Conservation (phyloP, 768 basidiomycete species). For the Gautieria morchelliformis region DNA sequence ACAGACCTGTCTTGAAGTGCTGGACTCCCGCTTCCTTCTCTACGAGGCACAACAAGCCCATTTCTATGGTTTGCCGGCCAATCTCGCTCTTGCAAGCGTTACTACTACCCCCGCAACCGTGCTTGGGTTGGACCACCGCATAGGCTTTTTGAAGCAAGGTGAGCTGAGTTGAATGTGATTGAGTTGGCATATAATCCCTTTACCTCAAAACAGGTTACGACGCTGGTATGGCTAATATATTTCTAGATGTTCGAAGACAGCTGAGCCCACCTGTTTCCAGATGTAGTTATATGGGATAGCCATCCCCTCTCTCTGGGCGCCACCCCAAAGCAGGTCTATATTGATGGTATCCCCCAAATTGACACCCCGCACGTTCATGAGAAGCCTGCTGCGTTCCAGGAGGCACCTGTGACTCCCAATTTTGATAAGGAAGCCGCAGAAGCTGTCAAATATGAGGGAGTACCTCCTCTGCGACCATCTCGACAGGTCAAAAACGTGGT, state of each 20-base stretch:
- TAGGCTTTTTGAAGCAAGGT: conserved; percentile 25
- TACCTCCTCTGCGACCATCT: conserved; percentile 55
- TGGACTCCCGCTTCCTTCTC: conserved; percentile 27
- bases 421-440: conserved; percentile 60
- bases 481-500: conserved; percentile 34
- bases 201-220: neutral
- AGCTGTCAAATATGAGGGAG: conserved; percentile 57
- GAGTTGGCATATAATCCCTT: too few species aligned
- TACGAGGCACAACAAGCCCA: conserved; percentile 31
- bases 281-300: conserved; percentile 24
- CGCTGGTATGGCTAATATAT: neutral
- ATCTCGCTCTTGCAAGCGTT: conserved; percentile 24
- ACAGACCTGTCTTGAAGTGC: neutral
- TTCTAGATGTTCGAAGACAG: conserved; percentile 24
- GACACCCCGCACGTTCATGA: conserved; percentile 9
- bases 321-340: conserved; percentile 34
- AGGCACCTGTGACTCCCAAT: conserved; percentile 50
- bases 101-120: conserved; percentile 29
- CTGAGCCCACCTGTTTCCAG: conserved; percentile 1
- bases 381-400: conserved; percentile 25
- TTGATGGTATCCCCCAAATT: conserved; percentile 34
- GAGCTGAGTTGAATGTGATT: neutral
- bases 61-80: conserved; percentile 26
- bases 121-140: conserved; percentile 30
- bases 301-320: conserved; percentile 34